Evolutionary conservation across 768 basidiomycete species (phyloP), one percentile per base, ranked within the genome.

Genomic region (Arthromyces matolae): DNA sequence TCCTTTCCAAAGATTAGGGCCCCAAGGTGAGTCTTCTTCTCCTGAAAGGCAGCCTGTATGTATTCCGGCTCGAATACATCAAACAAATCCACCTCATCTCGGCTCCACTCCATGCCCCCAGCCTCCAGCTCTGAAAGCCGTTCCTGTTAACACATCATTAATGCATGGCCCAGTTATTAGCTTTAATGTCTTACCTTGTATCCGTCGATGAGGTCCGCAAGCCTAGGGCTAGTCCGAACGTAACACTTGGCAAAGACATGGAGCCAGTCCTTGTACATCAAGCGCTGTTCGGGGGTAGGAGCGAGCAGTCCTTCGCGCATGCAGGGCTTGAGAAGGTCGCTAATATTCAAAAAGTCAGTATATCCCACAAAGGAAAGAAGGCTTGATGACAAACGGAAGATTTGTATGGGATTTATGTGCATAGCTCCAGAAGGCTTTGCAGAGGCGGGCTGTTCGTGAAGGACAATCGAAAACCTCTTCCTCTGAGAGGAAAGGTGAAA

Each of bases 401-500:
- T 50, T 44, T 14, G 9, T 31, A 23, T 47, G 24, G 13, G 53
- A 45, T 9, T 29, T 9, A 13, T 52, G 37, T 4, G 45, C 50
- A 36, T 46, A 59, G 1, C 24, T 14, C 45, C 53, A 63, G 23
- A 55, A 51, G 8, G 61, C 57, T 19, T 51, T 42, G 28, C 58
- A 57, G 1, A 63, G 23, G 8, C 58, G 43, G 0, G 56, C 56
- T 3, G 55, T 56, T 0, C 56, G 47, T 0, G 60, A 63, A 8
- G 60, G 60, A 16, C 23, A 46, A 20, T 54, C 50, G 42, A 60
- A 59, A 0, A 64, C 50, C 27, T 64, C 60, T 4, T 20, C 27
- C 20, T 59, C n/a, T n/a, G n/a, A n/a, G n/a, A n/a, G n/a, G n/a
- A n/a, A n/a, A n/a, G n/a, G n/a, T n/a, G n/a, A n/a, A n/a, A n/a